These are phyloP conservation scores for Skeletonema potamos DNA, from an alignment of 108 stramenopile genomes.

Conservation along the genomic window DNA sequence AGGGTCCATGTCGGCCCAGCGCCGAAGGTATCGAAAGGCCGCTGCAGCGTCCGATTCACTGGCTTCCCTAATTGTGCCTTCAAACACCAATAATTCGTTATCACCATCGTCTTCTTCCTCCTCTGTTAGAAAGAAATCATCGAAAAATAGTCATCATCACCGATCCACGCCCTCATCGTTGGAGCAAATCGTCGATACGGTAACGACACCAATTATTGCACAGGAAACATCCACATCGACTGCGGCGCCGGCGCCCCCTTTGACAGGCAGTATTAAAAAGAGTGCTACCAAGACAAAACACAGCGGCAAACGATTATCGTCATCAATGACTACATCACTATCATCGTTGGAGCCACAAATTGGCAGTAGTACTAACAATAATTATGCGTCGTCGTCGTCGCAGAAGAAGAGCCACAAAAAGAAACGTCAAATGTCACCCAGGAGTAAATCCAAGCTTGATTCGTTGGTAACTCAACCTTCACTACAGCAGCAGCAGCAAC, in stretches of 20 bases:
- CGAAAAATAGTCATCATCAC: not conserved
- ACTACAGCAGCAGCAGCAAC: not conserved
- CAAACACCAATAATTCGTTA: not conserved
- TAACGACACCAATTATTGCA: not conserved
- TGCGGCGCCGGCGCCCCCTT: not conserved
- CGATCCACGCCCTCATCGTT: not conserved
- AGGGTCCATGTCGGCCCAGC: constrained; percentile 2
- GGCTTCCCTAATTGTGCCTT: constrained; percentile 4
- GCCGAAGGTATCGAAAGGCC: not conserved
- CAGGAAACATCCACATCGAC: not conserved
- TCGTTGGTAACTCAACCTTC: not conserved
- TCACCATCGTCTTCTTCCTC: not conserved
- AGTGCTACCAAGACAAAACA: not conserved
- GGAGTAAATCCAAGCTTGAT: constrained; percentile 11
- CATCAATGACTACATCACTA: not conserved
- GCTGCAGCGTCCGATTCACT: constrained; percentile 3
- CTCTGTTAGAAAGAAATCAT: not conserved
- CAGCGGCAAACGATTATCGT: not conserved
- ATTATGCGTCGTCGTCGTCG: not conserved
- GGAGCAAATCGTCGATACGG: not conserved
- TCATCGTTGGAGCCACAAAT: not conserved
- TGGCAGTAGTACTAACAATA: not conserved
- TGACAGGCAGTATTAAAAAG: not conserved
- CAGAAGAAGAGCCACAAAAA: not conserved
- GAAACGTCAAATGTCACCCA: constrained; percentile 15